These are phyloP conservation scores for Heracleum sosnowskyi DNA, from an alignment of 129 eudicot species.

Conservation along the genomic window DNA sequence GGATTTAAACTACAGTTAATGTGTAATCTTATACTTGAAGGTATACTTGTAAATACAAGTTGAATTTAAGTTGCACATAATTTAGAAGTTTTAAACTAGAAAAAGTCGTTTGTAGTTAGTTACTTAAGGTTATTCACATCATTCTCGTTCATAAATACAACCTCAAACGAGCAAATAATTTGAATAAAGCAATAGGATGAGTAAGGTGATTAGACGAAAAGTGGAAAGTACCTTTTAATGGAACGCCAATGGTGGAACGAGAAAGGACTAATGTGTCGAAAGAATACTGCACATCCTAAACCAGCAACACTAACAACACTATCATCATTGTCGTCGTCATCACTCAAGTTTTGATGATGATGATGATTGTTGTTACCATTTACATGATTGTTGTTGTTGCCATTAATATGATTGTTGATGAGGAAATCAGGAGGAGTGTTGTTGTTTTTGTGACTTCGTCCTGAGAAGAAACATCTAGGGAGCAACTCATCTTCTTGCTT, in stretches of 20 bases:
- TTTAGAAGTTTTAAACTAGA: too few species aligned
- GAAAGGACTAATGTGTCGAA: slow-evolving; percentile 58
- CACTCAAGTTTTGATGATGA: slow-evolving; percentile 7
- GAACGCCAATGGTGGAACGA: slow-evolving; percentile 79
- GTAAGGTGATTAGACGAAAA: not conserved
- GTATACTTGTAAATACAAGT: too few species aligned
- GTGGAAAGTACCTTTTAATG: slow-evolving; percentile 53
- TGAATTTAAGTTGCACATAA: too few species aligned
- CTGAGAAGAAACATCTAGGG: slow-evolving; percentile 88
- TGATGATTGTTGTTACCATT: slow-evolving; percentile 6
- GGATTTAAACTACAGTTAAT: too few species aligned
- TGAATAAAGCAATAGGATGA: not conserved
- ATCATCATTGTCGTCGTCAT: not conserved
- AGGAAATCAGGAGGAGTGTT: slow-evolving; percentile 15
- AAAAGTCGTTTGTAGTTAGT: not conserved
- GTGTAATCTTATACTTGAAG: too few species aligned
- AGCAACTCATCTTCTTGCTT: slow-evolving; percentile 35
- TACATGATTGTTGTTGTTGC: slow-evolving; percentile 9
- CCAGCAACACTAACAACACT: slow-evolving; percentile 71
- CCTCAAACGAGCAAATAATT: not conserved
- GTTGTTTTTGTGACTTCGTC: slow-evolving; percentile 30
- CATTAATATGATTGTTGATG: slow-evolving; percentile 20
- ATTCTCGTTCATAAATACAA: not conserved
- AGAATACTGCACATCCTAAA: slow-evolving; percentile 84
- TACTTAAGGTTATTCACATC: not conserved